These are phyloP conservation scores for Hibiscus trionum DNA, from an alignment of 345 rosid species.

Conservation along the genomic window DNA sequence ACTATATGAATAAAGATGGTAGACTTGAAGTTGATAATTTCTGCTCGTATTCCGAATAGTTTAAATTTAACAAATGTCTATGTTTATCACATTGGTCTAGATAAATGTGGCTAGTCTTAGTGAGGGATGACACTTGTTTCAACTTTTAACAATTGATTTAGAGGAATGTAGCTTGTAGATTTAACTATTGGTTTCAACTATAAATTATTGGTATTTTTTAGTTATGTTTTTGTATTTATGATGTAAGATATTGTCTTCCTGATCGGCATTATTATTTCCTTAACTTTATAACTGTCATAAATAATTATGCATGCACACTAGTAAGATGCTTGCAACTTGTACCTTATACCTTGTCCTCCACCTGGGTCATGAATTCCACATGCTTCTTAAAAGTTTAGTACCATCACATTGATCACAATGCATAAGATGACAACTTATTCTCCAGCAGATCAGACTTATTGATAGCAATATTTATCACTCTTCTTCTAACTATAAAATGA, in stretches of 20 bases:
- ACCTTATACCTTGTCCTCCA: neutral
- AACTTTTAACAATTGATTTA: neutral
- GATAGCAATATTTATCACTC: neutral
- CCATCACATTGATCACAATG: neutral
- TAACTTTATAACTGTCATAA: neutral
- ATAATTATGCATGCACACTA: neutral
- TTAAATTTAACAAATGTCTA: neutral
- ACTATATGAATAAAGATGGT: neutral
- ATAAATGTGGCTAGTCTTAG: neutral
- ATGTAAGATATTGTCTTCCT: neutral
- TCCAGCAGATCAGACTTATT: neutral
- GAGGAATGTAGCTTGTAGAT: neutral
- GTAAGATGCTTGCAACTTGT: neutral
- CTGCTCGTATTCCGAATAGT: neutral
- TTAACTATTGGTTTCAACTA: neutral
- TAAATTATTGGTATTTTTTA: neutral
- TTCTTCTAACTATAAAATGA: neutral
- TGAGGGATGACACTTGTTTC: neutral
- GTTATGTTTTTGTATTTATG: neutral
- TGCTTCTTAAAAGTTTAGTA: neutral
- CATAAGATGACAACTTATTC: neutral
- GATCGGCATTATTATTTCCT: neutral
- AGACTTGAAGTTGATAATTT: neutral
- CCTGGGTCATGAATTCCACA: neutral
- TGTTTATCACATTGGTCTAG: neutral